Evolutionary conservation across 176 grass and related monocot genomes (phyloP).

Genomic region (Hsuehochloa calcarea): DNA sequence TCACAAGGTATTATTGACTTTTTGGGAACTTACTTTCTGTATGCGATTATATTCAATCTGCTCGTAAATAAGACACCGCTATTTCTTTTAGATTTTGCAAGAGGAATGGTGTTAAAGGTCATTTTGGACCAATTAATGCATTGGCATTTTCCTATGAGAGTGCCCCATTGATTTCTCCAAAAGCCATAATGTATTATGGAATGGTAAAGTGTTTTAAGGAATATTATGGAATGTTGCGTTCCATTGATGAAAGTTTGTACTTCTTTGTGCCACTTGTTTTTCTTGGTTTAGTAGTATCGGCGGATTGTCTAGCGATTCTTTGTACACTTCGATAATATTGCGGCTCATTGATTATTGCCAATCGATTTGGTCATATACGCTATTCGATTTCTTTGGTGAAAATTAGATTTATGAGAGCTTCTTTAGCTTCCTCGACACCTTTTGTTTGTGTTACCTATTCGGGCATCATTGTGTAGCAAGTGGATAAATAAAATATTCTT

Average conservation of each 20-base stretch:
- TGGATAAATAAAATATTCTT: not conserved
- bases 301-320: not conserved
- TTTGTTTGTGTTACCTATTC: not conserved
- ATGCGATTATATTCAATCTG: not conserved
- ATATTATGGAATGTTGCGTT: not conserved
- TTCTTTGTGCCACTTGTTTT: not conserved
- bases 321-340: not conserved
- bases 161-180: not conserved
- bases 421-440: not conserved
- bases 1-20: conserved; percentile 49
- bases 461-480: not conserved
- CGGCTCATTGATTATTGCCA: not conserved
- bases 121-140: conserved; percentile 90
- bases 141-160: conserved; percentile 30
- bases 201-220: not conserved
- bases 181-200: not conserved
- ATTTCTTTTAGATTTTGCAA: conserved; percentile 62
- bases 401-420: not conserved
- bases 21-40: not conserved
- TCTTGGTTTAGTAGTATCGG: not conserved
- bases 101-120: conserved; percentile 86
- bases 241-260: not conserved
- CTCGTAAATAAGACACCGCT: not conserved
- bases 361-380: conserved; percentile 33
- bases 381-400: conserved; percentile 26